Base-by-base conservation (phyloP, 805 yeast genomes). In the Monosporozyma servazzii region DNA sequence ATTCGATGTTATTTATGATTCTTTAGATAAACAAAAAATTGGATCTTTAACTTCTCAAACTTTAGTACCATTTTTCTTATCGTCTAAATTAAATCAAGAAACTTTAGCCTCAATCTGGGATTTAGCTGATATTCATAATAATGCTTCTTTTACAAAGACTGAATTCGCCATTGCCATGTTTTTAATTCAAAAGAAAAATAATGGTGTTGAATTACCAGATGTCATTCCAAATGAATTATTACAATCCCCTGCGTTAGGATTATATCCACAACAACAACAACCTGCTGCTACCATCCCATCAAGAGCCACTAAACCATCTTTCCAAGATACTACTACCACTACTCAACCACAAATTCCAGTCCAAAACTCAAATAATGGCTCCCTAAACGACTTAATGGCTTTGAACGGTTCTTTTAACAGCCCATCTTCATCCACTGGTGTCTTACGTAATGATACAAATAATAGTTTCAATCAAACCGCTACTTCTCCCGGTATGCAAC, bases 101-200 rank as follows among this genome's bases (percentile, higher is more conserved):
- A 82, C 80, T 20, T 76, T 93, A 55, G 99, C 98, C 1, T 71
- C 80, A 23, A 82, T 91, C 43, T 93, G 99, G 99, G 99, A 93
- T 69, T 75, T 93, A 58, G 81, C 98, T 9, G 97, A 93, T 66
- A 77, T 88, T 55, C 85, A 87, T 58, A 88, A 88, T 67, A 80
- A 86, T 44, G 97, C 96, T 25, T 77, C 77, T 42, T 88, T 93
- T 63, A 76, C 87, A 47, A 80, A 78, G 60, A 75, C 80, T 56
- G 99, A 93, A 66, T 93, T 93, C 67, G 82, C 95, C 2, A 84
- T 93, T 63, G 97, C 98, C 17, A 84, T 93, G 88, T 91, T 84
- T 64, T 77, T 93, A 57, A 93, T 93, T 8, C 95, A 89, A 69
- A 86, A 84, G 68, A 84, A 79, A 61, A 74, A 90, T 53, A 77